These are phyloP conservation scores for Linum usitatissimum DNA, from an alignment of 345 rosid species.

Conservation along the genomic window DNA sequence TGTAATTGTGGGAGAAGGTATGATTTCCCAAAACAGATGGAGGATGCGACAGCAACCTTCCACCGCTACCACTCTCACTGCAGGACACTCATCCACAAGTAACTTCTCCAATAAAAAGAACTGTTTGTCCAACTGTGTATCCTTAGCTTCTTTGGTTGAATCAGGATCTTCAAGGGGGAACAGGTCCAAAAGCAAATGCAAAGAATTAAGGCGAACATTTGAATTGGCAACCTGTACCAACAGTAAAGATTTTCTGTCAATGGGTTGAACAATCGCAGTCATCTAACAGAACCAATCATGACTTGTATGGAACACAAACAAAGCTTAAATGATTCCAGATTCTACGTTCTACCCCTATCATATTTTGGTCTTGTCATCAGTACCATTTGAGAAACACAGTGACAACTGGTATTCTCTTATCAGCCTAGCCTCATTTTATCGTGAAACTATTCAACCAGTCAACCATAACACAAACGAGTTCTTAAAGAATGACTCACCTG, in stretches of 20 bases:
- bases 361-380: not conserved
- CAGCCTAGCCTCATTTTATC: not conserved
- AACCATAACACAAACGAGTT: too few relatives aligned
- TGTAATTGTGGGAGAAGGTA: slow-evolving; percentile 71
- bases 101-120: slow-evolving; percentile 72
- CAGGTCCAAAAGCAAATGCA: slow-evolving; percentile 76
- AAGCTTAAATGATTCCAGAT: not conserved
- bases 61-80: slow-evolving; percentile 81
- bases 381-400: not conserved
- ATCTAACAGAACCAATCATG: slow-evolving; percentile 3
- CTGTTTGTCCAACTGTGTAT: slow-evolving; percentile 67
- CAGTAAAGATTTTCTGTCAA: slow-evolving; percentile 10
- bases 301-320: not conserved
- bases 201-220: slow-evolving; percentile 78
- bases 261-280: not conserved
- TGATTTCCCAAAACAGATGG: slow-evolving; percentile 86
- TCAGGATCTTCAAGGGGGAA: slow-evolving; percentile 95
- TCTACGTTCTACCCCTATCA: not conserved
- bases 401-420: not conserved
- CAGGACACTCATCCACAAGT: slow-evolving; percentile 78
- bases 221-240: slow-evolving; percentile 83
- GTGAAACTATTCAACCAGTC: not conserved
- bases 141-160: slow-evolving; percentile 77
- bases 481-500: slow-evolving; percentile 39
- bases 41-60: slow-evolving; percentile 89